Evolutionary conservation across 108 stramenopile genomes (phyloP).

Genomic region (Pseudonitzschia multistriata): DNA sequence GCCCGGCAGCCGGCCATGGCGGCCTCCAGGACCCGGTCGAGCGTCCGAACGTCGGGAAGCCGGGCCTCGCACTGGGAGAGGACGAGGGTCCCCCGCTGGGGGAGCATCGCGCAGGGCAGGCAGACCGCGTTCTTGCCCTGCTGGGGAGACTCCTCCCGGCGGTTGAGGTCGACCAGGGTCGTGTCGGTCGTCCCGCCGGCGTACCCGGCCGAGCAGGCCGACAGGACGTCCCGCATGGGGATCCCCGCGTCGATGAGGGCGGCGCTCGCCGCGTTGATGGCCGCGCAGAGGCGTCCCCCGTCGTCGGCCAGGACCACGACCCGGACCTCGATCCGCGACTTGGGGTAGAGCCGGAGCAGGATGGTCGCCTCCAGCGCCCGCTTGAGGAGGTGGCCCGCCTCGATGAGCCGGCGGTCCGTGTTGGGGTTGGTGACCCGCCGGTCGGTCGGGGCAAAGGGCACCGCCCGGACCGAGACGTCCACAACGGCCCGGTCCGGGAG

Average conservation of each 20-base stretch:
- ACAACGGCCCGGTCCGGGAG: slow-evolving; percentile 69
- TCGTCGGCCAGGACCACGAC: slow-evolving; percentile 82
- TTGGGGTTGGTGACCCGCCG: slow-evolving; percentile 64
- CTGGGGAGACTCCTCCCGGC: slow-evolving; percentile 59
- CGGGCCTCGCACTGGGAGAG: slow-evolving; percentile 85
- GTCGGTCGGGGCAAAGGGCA: slow-evolving; percentile 77
- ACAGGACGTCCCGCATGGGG: slow-evolving; percentile 79
- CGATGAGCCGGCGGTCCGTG: slow-evolving; percentile 77
- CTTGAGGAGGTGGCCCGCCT: slow-evolving; percentile 69
- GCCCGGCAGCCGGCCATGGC: slow-evolving; percentile 84
- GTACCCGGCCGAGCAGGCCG: slow-evolving; percentile 81
- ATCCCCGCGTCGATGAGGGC: slow-evolving; percentile 84
- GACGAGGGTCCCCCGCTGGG: slow-evolving; percentile 83
- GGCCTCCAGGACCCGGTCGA: slow-evolving; percentile 73
- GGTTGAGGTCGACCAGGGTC: slow-evolving; percentile 78
- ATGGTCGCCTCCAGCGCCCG: slow-evolving; percentile 76
- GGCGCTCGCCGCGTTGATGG: slow-evolving; percentile 81
- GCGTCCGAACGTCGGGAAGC: slow-evolving; percentile 52
- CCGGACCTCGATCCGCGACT: slow-evolving; percentile 64
- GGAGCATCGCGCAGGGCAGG: slow-evolving; percentile 79
- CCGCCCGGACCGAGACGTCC: slow-evolving; percentile 59
- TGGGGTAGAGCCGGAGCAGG: slow-evolving; percentile 77
- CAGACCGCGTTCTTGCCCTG: slow-evolving; percentile 55
- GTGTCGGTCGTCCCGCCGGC: slow-evolving; percentile 48
- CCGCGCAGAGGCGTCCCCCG: slow-evolving; percentile 80